Evolutionary conservation across 306 rosid genomes (phyloP).

Genomic region (Castanea mollissima): DNA sequence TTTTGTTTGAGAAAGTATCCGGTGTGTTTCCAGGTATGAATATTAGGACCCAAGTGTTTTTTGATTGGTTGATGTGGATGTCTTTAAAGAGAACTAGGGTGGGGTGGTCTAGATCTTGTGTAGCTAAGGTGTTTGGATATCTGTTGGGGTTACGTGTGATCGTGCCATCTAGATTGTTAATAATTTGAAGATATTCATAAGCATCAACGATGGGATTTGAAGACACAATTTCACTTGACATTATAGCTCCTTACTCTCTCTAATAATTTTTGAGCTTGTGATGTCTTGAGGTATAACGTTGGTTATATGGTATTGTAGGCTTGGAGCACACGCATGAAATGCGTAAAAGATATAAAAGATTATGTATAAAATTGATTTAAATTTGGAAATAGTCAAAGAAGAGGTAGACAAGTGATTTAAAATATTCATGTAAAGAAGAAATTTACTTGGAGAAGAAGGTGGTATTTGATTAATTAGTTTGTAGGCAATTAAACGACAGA

Average conservation of each 20-base stretch:
- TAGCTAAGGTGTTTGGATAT: slow-evolving; percentile 26
- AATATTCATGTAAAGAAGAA: no score
- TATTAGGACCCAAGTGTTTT: slow-evolving; percentile 35
- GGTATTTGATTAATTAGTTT: no score
- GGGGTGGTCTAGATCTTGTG: slow-evolving; percentile 29
- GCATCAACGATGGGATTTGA: slow-evolving; percentile 21
- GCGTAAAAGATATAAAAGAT: no score
- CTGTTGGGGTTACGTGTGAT: slow-evolving; percentile 25
- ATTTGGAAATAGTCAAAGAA: no score
- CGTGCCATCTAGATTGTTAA: slow-evolving; percentile 35
- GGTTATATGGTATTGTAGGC: no score
- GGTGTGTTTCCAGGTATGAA: slow-evolving; percentile 41
- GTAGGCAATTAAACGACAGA: no score
- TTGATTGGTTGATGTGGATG: slow-evolving; percentile 33
- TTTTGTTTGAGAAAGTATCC: background rate
- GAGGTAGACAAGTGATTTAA: no score
- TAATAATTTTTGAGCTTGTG: no score
- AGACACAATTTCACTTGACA: background rate
- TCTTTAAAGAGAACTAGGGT: slow-evolving; percentile 42
- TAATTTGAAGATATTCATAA: slow-evolving; percentile 32
- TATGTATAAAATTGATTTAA: no score
- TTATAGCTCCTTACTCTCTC: background rate
- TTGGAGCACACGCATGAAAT: no score
- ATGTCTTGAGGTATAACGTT: no score
- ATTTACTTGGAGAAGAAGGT: no score